Evolutionary conservation across 805 yeast species (phyloP), one percentile per base, ranked within the genome.

Genomic region (Candida ficus): DNA sequence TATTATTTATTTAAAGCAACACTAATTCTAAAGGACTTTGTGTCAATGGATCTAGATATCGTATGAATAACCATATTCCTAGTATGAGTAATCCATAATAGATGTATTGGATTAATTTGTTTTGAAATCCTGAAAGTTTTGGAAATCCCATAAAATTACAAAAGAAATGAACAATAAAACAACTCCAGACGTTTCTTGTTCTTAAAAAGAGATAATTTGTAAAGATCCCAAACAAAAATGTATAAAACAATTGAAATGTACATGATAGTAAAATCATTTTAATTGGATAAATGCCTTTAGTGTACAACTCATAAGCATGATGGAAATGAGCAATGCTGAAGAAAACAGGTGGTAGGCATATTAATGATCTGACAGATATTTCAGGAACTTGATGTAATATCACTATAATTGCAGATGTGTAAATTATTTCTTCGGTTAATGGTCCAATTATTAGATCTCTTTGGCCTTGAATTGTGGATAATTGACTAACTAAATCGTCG

Each of bases 291-390:
- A 21, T 33, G 2, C 57, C 47, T 9, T 52, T 59, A 2, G 53
- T 46, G 46, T 66, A 66, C 33, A 72, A 48, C 40, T 75, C 80
- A 46, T 66, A 66, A 3, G 76, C 88, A 56, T 87, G 95, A 54
- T 87, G 91, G 18, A 83, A 37, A 60, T 87, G 96, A 1, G 95
- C 93, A 20, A 82, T 50, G 1, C 90, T 89, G 63, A 87, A 87
- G 41, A 78, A 67, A 7, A 77, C 51, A 1, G 95, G 93, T 1
- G 85, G 71, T 22, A 61, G 54, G 14, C 52, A 48, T 1, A 74
- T 55, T 17, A 65, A 45, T 9, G 43, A n/a, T 30, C 38, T 45
- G 26, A 40, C 42, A 20, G 51, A 32, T 23, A 47, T 34, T 19
- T 29, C 32, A 7, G 47, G 37, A 2, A 52, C 48, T 18, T 66